phyloP scores from a whole-genome alignment of 2,329 filamentous ascomycete species.

The Ophiostoma quercus region DNA sequence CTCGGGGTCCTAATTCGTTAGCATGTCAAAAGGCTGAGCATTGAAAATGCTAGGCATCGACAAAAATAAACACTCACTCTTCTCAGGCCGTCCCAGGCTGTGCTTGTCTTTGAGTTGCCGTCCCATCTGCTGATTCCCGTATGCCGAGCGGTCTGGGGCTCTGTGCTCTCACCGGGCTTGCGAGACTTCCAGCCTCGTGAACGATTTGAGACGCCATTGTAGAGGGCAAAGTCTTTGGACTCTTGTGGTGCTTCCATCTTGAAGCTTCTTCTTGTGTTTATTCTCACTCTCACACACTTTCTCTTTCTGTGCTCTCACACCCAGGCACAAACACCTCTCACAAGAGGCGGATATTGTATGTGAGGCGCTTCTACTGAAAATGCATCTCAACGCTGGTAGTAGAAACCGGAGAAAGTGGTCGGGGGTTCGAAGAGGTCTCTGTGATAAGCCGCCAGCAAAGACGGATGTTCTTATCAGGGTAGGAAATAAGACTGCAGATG shows the following conservation, averaged over 20 bases:
- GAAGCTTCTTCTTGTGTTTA: background rate
- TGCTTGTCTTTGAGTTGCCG: slow-evolving; percentile 42
- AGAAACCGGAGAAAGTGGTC: background rate
- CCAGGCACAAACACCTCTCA: slow-evolving; percentile 14
- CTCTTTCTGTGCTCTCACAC: background rate
- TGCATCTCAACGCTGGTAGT: slow-evolving; percentile 14
- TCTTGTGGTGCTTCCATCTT: slow-evolving; percentile 20
- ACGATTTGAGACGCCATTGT: slow-evolving; percentile 36
- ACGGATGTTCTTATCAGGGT: background rate
- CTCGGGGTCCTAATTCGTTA: slow-evolving; percentile 59
- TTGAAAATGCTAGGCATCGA: no score
- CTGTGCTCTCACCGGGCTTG: slow-evolving; percentile 33
- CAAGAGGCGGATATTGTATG: slow-evolving; percentile 10
- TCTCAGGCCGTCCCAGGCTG: slow-evolving; percentile 45
- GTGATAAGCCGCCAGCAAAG: background rate
- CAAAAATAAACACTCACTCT: slow-evolving; percentile 37
- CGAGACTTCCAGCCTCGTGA: slow-evolving; percentile 37
- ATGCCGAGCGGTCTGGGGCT: slow-evolving; percentile 21
- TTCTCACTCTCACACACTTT: background rate
- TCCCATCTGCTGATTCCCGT: slow-evolving; percentile 47
- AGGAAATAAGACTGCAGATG: background rate
- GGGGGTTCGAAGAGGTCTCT: background rate
- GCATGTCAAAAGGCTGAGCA: background rate
- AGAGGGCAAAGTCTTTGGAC: slow-evolving; percentile 29
- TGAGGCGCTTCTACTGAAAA: slow-evolving; percentile 14